phyloP scores from a whole-genome alignment of 2,329 filamentous ascomycete species.

The Alternaria panax region DNA sequence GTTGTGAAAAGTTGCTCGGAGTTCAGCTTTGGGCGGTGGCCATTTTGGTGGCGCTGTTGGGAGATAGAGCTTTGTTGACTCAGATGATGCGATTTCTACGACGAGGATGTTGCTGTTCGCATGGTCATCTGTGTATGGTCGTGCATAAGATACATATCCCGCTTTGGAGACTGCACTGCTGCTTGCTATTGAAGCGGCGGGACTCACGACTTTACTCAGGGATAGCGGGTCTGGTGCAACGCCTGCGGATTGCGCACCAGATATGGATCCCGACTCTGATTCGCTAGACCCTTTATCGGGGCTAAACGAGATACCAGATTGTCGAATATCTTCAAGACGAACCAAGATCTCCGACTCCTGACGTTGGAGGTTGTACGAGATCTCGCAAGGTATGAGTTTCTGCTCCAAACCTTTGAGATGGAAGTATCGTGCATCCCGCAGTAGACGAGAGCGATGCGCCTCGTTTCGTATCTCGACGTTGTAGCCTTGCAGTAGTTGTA shows the following conservation, averaged over 20 bases:
- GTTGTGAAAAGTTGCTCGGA: slow-evolving; percentile 75
- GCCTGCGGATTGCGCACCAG: slow-evolving; percentile 25
- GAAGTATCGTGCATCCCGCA: slow-evolving; percentile 90
- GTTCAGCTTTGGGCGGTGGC: slow-evolving; percentile 44
- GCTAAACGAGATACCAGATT: slow-evolving; percentile 77
- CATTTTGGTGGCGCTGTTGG: slow-evolving; percentile 10
- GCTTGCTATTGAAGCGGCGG: slow-evolving; percentile 24
- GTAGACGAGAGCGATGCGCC: slow-evolving; percentile 75
- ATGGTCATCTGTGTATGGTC: slow-evolving; percentile 83
- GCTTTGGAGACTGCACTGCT: slow-evolving; percentile 24
- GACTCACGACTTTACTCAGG: slow-evolving; percentile 28
- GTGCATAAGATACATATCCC: slow-evolving; percentile 77
- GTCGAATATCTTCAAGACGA: slow-evolving; percentile 84
- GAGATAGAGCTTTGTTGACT: slow-evolving; percentile 53
- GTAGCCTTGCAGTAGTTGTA: slow-evolving; percentile 85
- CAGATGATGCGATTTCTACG: slow-evolving; percentile 68
- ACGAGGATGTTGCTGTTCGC: slow-evolving; percentile 71
- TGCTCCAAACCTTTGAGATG: slow-evolving; percentile 93
- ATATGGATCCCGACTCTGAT: slow-evolving; percentile 27
- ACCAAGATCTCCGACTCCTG: slow-evolving; percentile 77
- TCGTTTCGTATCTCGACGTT: slow-evolving; percentile 78
- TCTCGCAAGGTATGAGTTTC: slow-evolving; percentile 77
- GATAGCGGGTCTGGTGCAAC: slow-evolving; percentile 41
- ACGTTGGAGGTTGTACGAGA: slow-evolving; percentile 76
- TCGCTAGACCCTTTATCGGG: slow-evolving; percentile 53